phyloP scores from a whole-genome alignment of 1,284 basidiomycete genomes.

The Sporisorium exsertum region DNA sequence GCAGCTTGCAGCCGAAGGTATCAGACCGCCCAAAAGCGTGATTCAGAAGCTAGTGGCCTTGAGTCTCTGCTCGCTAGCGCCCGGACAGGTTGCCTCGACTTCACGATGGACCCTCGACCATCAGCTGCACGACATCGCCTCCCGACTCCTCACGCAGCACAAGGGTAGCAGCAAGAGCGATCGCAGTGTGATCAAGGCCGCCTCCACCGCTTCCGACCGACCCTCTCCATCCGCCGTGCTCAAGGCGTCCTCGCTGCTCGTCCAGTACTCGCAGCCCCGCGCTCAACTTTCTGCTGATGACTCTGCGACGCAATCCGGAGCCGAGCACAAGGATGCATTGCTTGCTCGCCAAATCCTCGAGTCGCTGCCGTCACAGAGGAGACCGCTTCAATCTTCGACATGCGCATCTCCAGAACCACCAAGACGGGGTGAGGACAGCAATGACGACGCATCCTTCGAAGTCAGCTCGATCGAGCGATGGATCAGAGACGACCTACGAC shows the following conservation, averaged over 20 bases:
- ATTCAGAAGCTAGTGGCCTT: conserved; percentile 44
- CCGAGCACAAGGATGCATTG: background rate
- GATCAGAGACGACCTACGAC: conserved; percentile 17
- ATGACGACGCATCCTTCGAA: conserved; percentile 22
- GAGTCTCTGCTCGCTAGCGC: conserved; percentile 43
- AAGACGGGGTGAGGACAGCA: conserved; percentile 8
- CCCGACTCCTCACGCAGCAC: conserved; percentile 18
- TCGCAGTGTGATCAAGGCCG: conserved; percentile 16
- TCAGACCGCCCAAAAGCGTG: conserved; percentile 11
- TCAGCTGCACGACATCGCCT: conserved; percentile 22
- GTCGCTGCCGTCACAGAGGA: conserved; percentile 31
- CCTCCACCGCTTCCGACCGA: conserved; percentile 17
- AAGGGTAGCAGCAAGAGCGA: conserved; percentile 11
- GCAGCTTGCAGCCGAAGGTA: conserved; percentile 21
- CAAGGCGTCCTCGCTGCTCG: conserved; percentile 30
- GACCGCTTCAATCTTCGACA: conserved; percentile 5
- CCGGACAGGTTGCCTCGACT: conserved; percentile 27
- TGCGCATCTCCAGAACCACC: conserved; percentile 8
- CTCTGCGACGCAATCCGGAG: background rate
- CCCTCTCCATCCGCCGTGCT: conserved; percentile 32
- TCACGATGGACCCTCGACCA: conserved; percentile 41
- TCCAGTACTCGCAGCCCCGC: conserved; percentile 11
- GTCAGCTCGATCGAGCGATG: conserved; percentile 31
- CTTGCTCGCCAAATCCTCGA: conserved; percentile 26
- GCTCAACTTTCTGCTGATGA: background rate